These are phyloP conservation scores for Gynandropsis gynandra DNA, from an alignment of 345 rosid species.

Conservation along the genomic window DNA sequence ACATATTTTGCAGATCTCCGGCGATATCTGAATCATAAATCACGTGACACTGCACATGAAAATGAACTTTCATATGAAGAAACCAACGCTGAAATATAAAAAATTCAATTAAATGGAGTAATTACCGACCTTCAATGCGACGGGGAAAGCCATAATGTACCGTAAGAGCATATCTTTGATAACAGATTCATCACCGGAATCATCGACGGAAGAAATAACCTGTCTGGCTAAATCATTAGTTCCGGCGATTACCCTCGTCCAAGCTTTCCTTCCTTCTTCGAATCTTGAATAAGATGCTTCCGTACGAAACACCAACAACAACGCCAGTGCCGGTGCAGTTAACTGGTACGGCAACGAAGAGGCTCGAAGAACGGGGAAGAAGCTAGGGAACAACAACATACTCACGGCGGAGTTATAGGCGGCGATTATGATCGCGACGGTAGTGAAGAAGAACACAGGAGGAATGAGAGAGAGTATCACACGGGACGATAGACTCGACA, in stretches of 20 bases:
- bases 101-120: not conserved
- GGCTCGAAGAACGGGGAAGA: conserved; percentile 63
- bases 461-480: conserved; percentile 83
- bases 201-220: conserved; percentile 41
- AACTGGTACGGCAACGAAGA: conserved; percentile 85
- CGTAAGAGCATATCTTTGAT: conserved; percentile 48
- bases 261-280: conserved; percentile 72
- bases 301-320: conserved; percentile 80
- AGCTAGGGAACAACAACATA: conserved; percentile 42
- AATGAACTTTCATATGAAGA: not conserved
- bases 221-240: conserved; percentile 66
- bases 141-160: conserved; percentile 76
- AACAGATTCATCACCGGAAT: conserved; percentile 32
- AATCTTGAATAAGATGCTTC: conserved; percentile 94
- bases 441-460: conserved; percentile 71
- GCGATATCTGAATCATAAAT: conserved; percentile 59
- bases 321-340: conserved; percentile 85
- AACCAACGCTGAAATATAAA: too few species aligned
- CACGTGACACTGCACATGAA: conserved; percentile 73
- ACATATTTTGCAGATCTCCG: conserved; percentile 47
- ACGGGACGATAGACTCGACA: conserved; percentile 66
- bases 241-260: conserved; percentile 69
- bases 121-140: conserved; percentile 69
- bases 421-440: conserved; percentile 52
- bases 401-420: conserved; percentile 65